These are phyloP conservation scores for Leccinum pellstonianum DNA, from an alignment of 768 basidiomycete species.

Conservation along the genomic window DNA sequence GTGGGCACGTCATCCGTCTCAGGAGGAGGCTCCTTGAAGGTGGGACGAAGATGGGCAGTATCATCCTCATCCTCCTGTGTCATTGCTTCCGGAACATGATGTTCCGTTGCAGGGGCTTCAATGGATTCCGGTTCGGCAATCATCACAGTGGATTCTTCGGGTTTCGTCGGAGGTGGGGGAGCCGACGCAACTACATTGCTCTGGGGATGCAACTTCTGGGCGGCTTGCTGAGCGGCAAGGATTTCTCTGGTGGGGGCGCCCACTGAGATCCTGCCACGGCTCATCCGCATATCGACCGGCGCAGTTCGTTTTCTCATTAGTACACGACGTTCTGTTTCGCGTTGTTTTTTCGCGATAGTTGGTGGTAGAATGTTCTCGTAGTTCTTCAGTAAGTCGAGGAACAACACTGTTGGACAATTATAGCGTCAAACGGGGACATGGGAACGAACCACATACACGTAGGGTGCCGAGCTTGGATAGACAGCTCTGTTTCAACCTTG, in stretches of 20 bases:
- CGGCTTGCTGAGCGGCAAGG: constrained; percentile 66
- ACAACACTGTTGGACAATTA: constrained; percentile 52
- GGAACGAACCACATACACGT: constrained; percentile 47
- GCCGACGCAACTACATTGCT: constrained; percentile 10
- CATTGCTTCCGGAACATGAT: constrained; percentile 2
- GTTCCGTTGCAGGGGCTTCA: constrained; percentile 7
- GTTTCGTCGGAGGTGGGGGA: constrained; percentile 14
- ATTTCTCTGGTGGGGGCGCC: constrained; percentile 70
- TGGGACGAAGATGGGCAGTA: constrained; percentile 36
- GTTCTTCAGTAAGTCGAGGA: constrained; percentile 80
- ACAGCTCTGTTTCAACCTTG: constrained; percentile 75
- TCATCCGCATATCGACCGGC: constrained; percentile 85
- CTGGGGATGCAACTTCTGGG: constrained; percentile 44
- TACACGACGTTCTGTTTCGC: constrained; percentile 81
- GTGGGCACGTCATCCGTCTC: constrained; percentile 30
- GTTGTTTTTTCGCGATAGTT: constrained; percentile 80
- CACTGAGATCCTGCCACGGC: constrained; percentile 69
- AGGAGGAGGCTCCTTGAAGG: constrained; percentile 64
- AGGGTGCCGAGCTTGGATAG: constrained; percentile 90
- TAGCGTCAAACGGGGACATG: neutral
- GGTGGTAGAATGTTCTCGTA: constrained; percentile 76
- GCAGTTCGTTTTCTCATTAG: constrained; percentile 86
- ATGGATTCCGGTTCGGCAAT: constrained; percentile 17
- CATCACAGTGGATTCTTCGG: constrained; percentile 20
- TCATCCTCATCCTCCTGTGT: constrained; percentile 13